These are phyloP conservation scores for Theileria parva DNA, from an alignment of 169 alveolate genomes.

Conservation along the genomic window DNA sequence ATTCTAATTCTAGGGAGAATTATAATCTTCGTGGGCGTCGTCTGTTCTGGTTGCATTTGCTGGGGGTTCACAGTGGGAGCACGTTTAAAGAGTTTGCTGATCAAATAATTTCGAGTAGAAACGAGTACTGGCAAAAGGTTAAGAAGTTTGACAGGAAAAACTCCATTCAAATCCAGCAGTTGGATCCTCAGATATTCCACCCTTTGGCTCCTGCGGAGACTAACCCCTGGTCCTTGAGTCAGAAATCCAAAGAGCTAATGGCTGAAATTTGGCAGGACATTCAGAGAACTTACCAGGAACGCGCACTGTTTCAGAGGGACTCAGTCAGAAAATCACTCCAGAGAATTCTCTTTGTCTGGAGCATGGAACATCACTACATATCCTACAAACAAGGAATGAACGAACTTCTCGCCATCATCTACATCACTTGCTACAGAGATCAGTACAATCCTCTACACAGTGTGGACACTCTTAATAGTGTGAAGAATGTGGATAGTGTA, in stretches of 20 bases:
- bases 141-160: constrained; percentile 14
- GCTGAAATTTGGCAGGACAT: constrained; percentile 77
- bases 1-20: too few species aligned
- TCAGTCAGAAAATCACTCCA: constrained; percentile 67
- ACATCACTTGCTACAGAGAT: constrained; percentile 63
- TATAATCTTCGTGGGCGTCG: constrained; percentile 51
- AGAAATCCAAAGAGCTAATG: constrained; percentile 62
- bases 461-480: background rate
- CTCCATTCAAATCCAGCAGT: constrained; percentile 47
- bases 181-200: constrained; percentile 76
- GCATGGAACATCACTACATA: constrained; percentile 68
- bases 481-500: too few species aligned
- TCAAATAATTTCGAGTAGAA: background rate
- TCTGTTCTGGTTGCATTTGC: constrained; percentile 56
- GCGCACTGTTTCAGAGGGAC: constrained; percentile 67
- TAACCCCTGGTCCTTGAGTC: constrained; percentile 75
- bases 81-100: constrained; percentile 12
- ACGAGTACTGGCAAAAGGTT: constrained; percentile 36
- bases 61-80: constrained; percentile 19
- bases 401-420: constrained; percentile 73
- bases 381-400: constrained; percentile 79
- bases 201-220: constrained; percentile 75
- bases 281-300: constrained; percentile 75
- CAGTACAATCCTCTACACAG: constrained; percentile 29
- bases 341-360: constrained; percentile 72